These are phyloP conservation scores for Pseudognaphalium luteoalbum DNA, from an alignment of 129 eudicot species.

Conservation along the genomic window DNA sequence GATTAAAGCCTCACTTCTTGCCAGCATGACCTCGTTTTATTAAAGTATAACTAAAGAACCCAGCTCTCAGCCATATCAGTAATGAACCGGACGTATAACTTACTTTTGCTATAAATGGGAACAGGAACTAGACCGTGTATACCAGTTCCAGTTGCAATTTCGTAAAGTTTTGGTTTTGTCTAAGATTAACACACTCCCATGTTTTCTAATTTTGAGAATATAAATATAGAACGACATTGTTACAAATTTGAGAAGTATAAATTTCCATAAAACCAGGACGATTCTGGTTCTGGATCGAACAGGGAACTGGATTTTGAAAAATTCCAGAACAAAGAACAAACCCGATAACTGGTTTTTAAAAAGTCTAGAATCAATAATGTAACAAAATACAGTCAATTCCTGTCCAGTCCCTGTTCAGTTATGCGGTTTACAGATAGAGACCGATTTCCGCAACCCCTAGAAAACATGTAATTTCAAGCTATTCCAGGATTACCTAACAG, in stretches of 20 bases:
- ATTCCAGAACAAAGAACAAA: too few relatives aligned
- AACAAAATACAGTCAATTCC: neutral
- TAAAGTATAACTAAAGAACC: too few relatives aligned
- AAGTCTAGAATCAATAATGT: neutral
- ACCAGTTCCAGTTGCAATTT: neutral
- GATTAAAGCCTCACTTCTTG: too few relatives aligned
- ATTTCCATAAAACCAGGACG: neutral
- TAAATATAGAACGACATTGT: neutral
- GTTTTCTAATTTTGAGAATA: neutral
- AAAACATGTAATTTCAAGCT: too few relatives aligned
- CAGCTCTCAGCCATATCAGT: too few relatives aligned
- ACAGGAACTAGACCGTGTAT: neutral
- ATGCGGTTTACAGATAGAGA: neutral
- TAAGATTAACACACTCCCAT: neutral
- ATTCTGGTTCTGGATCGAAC: neutral
- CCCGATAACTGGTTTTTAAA: neutral
- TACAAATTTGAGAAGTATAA: neutral
- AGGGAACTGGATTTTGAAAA: neutral
- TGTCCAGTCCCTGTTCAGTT: neutral
- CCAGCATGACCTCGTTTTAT: too few relatives aligned
- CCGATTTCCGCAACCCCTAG: too few relatives aligned
- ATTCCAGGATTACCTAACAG: conserved; percentile 52
- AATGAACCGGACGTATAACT: too few relatives aligned
- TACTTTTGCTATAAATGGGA: neutral
- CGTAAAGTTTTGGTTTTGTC: neutral